phyloP scores from a whole-genome alignment of 371 early-diverging fungal species.

The Dinochytrium kinnereticum region DNA sequence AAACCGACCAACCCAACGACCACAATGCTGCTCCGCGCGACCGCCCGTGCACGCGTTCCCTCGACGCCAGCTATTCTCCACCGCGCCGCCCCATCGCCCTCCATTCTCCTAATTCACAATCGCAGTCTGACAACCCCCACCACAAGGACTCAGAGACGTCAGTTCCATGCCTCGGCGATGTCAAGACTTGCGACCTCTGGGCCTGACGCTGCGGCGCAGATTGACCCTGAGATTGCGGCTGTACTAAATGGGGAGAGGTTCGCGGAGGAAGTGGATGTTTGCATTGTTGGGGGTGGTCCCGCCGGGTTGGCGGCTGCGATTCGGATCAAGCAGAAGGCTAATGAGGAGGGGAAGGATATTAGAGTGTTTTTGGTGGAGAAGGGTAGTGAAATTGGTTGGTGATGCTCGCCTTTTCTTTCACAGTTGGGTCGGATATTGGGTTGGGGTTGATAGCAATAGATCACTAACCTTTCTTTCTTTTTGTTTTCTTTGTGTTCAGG shows the following conservation, averaged over 20 bases:
- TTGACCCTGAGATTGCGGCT: conserved; percentile 38
- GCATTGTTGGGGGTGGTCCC: conserved; percentile 97
- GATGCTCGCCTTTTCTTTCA: conserved; percentile 7
- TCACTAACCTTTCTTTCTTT: not conserved
- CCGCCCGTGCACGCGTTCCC: too few relatives aligned
- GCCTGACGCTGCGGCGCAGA: not conserved
- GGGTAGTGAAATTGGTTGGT: conserved; percentile 87
- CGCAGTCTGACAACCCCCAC: too few relatives aligned
- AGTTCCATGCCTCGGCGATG: not conserved
- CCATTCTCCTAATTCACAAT: too few relatives aligned
- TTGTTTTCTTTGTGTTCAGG: conserved; percentile 47
- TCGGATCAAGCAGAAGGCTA: conserved; percentile 88
- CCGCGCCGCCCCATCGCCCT: too few relatives aligned
- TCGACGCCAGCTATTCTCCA: too few relatives aligned
- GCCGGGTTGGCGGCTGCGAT: conserved; percentile 96
- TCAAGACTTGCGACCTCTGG: not conserved
- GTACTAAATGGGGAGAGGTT: conserved; percentile 52
- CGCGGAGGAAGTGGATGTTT: conserved; percentile 89
- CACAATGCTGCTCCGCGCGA: too few relatives aligned
- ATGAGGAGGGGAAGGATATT: conserved; percentile 81
- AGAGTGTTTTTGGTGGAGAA: conserved; percentile 95
- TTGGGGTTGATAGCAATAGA: not conserved
- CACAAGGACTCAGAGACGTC: not conserved
- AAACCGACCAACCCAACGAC: too few relatives aligned
- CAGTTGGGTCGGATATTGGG: too few relatives aligned